Base-by-base conservation (phyloP, 2,329 filamentous ascomycete genomes). In the Paracoccidioides lutzii region DNA sequence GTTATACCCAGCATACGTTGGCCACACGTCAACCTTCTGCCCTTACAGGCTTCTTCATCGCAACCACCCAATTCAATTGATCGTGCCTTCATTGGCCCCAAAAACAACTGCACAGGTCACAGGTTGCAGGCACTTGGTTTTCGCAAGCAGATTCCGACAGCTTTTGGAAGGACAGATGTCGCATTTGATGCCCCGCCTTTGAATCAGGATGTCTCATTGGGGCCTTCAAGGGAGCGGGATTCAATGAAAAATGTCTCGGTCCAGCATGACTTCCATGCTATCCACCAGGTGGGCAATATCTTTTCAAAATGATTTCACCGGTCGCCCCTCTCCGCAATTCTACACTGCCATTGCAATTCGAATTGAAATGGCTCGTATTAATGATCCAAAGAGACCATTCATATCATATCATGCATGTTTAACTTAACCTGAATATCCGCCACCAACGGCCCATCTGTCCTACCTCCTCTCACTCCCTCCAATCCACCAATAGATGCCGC, bases 381-480 rank as follows among this genome's bases (percentile, higher is more conserved):
- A 38, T 53, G 56, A 51, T 5, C 35, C 42, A 35, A 50, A 52
- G 15, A n/a, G 22, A 22, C 22, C 22, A 22, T 22, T 22, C 22
- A 22, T 22, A 22, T 22, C 22, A 22, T 22, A 22, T 22, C 22
- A 41, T n/a, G 7, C 33, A 49, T 3, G 22, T 51, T 1, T 22
- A 9, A 61, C 63, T 60, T 62, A 69, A 75, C 81, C 70, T 89
- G 82, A 58, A 89, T 81, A 66, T 90, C 86, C 3, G 80, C 82
- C 59, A 87, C 66, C 1, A 73, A 76, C 1, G 82, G 80, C 15
- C 67, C 66, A 2, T 75, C 63, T 1, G 75, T 78, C 9, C 72
- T 74, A 10, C 84, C 7, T 88, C 84, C 7, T 88, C 69, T 84
- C 84, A 89, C 3, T 77, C 66, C 55, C 84, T 75, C n/a, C 81